Base-by-base conservation (phyloP, 1,284 basidiomycete genomes). In the Bjerkandera adusta region DNA sequence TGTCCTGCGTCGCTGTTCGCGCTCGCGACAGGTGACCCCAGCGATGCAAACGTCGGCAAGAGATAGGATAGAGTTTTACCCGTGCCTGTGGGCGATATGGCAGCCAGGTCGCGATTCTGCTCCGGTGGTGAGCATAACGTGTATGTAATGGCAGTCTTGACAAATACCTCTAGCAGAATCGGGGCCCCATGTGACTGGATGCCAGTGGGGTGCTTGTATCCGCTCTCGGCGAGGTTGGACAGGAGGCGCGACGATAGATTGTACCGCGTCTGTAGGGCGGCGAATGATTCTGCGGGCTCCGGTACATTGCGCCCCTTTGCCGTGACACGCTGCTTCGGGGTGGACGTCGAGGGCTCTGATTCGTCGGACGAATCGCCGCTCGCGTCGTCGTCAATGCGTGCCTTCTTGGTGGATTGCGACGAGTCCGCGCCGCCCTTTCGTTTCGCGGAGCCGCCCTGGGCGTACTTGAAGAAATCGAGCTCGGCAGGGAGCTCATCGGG, bases 51-150 rank as follows among this genome's bases (percentile, higher is more conserved):
- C 21, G 92, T 75, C 1, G 94, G 93, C 8, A 96, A 68, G 18
- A 95, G 75, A 66, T 96, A 97, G 1, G 92, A 81, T 4, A 97
- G 72, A 0, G 94, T 97, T 71, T 97, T 97, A 48, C 94, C 94
- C 4, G 91, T 94, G 45, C 94, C 94, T 1, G 94, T 97, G 0
- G 94, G 94, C 1, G 95, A 95, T 22, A 97, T 88, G 20, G 92
- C 94, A 52, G 90, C 83, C 16, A 96, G 75, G 66, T 97, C 92
- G 47, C 89, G 81, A 48, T 70, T 75, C 79, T 87, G 54, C 22
- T 44, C 2, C n/a, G 30, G 18, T 34, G 10, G 11, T 4, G 25
- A 8, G 20, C 38, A 25, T 20, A 21, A 18, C 7, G 44, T 40
- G 20, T 39, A 36, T 36, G 45, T 49, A 18, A 16, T 26, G 10